Percentiles rank a stretch among this genome's conserved stretches.
phyloP scores from a whole-genome alignment of 257 asterid genomes.

The Oldenlandia corymbosa region DNA sequence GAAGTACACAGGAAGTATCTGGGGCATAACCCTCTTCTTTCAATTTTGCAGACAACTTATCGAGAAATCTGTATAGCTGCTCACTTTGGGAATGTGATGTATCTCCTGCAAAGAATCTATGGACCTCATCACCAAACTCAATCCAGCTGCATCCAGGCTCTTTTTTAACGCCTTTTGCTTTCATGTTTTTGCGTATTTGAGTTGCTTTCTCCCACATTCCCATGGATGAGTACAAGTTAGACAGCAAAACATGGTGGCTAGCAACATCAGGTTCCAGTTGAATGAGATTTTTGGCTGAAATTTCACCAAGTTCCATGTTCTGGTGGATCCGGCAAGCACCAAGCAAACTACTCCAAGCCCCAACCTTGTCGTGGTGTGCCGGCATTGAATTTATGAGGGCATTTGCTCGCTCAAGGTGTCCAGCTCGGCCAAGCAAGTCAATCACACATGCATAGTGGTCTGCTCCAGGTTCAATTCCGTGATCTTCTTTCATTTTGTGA shows the following conservation, averaged over 20 bases:
- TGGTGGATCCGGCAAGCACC: conserved; percentile 74
- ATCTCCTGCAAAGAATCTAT: conserved; percentile 78
- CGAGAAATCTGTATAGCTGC: conserved; percentile 44
- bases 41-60: conserved; percentile 44
- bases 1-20: conserved; percentile 84
- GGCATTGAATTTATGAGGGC: conserved; percentile 52
- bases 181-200: conserved; percentile 61
- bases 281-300: conserved; percentile 57
- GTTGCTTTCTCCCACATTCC: conserved; percentile 71
- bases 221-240: conserved; percentile 68
- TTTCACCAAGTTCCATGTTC: conserved; percentile 68
- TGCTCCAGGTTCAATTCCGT: conserved; percentile 50
- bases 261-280: conserved; percentile 67
- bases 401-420: conserved; percentile 61
- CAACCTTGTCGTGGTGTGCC: conserved; percentile 34
- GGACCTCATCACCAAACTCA: conserved; percentile 56
- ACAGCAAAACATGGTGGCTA: conserved; percentile 72
- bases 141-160: conserved; percentile 94
- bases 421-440: conserved; percentile 88
- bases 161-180: conserved; percentile 56
- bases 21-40: conserved; percentile 73
- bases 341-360: conserved; percentile 83
- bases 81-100: conserved; percentile 53
- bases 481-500: conserved; percentile 45
- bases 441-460: conserved; percentile 82